Percentiles rank a stretch among this genome's conserved stretches.
phyloP scores from a whole-genome alignment of 371 early-diverging fungal genomes.

The Mucor mucedo region DNA sequence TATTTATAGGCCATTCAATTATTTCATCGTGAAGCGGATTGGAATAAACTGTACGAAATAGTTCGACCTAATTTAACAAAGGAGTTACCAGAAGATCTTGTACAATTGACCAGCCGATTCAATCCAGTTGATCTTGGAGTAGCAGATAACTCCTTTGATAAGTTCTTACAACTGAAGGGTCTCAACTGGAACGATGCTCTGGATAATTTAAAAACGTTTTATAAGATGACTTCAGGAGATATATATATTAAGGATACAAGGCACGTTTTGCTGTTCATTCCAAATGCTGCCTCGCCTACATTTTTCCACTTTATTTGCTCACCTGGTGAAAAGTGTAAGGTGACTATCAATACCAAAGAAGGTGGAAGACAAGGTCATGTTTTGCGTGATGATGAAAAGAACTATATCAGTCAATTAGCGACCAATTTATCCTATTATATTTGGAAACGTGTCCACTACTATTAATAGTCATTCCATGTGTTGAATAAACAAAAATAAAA shows the following conservation, averaged over 20 bases:
- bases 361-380: not conserved
- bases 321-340: conserved; percentile 5
- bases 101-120: conserved; percentile 20
- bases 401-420: conserved; percentile 28
- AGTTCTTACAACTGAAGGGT: conserved; percentile 29
- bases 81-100: conserved; percentile 11
- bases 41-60: conserved; percentile 42
- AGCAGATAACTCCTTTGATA: conserved; percentile 28
- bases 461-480: not conserved
- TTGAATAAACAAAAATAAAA: not conserved
- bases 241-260: conserved; percentile 22
- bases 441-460: conserved; percentile 33
- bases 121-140: conserved; percentile 26
- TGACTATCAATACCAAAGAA: conserved; percentile 25
- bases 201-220: conserved; percentile 38
- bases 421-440: conserved; percentile 38
- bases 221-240: conserved; percentile 39
- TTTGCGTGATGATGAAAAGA: conserved; percentile 28
- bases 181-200: conserved; percentile 42
- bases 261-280: conserved; percentile 41
- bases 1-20: conserved; percentile 31
- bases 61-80: conserved; percentile 14
- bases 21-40: conserved; percentile 39
- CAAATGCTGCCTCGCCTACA: conserved; percentile 30
- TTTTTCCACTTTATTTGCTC: conserved; percentile 36